Percentiles rank a stretch among this genome's conserved stretches.
These are phyloP conservation scores for Cydonia oblonga DNA, from an alignment of 331 rosid genomes.

Conservation along the genomic window DNA sequence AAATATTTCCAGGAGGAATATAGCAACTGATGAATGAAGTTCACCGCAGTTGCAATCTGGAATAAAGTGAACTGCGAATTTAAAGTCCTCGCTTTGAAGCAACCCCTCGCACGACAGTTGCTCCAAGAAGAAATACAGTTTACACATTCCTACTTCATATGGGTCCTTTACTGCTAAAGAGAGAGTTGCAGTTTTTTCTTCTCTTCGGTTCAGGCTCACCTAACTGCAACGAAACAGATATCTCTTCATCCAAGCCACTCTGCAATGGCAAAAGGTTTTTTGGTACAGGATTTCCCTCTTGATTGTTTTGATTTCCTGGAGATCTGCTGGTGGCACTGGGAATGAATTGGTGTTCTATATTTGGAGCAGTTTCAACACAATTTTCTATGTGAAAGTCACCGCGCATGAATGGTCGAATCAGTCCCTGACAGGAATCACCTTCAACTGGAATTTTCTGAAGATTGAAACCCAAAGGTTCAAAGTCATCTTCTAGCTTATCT, in stretches of 20 bases:
- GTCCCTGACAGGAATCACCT: slow-evolving; percentile 34
- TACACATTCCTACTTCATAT: slow-evolving; percentile 23
- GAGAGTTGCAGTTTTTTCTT: slow-evolving; percentile 40
- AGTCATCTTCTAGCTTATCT: slow-evolving; percentile 49
- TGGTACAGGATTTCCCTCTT: slow-evolving; percentile 28
- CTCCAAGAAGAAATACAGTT: slow-evolving; percentile 20
- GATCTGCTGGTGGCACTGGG: slow-evolving; percentile 40
- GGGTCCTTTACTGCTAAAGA: slow-evolving; percentile 29
- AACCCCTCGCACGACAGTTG: slow-evolving; percentile 13
- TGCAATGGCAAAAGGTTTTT: slow-evolving; percentile 42
- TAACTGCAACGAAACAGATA: slow-evolving; percentile 56
- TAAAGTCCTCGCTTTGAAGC: slow-evolving; percentile 17
- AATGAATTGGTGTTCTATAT: slow-evolving; percentile 68
- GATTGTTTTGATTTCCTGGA: slow-evolving; percentile 35
- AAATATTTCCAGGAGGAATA: neutral
- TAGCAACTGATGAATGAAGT: slow-evolving; percentile 6
- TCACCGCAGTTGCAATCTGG: slow-evolving; percentile 12
- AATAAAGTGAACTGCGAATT: slow-evolving; percentile 11
- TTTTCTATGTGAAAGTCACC: slow-evolving; percentile 38
- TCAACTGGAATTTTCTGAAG: slow-evolving; percentile 36
- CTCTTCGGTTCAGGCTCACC: slow-evolving; percentile 77
- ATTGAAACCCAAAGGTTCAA: slow-evolving; percentile 42
- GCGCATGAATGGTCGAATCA: slow-evolving; percentile 25
- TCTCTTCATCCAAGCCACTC: slow-evolving; percentile 55
- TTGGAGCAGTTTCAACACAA: slow-evolving; percentile 37